phyloP scores from a whole-genome alignment of 495 filamentous ascomycete genomes.

The Xylaria longipes region DNA sequence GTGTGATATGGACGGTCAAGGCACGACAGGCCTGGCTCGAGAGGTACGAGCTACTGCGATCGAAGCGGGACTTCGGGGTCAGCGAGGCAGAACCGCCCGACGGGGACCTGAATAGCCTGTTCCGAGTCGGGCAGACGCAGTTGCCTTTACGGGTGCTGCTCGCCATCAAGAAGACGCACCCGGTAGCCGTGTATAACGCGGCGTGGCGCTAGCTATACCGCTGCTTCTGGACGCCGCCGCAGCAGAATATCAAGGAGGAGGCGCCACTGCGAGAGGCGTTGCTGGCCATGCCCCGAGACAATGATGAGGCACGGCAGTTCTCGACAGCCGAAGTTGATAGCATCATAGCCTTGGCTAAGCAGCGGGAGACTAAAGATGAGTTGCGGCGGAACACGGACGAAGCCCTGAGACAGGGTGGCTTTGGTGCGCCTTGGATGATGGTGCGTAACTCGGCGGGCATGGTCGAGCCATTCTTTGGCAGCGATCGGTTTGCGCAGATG shows the following conservation, averaged over 20 bases:
- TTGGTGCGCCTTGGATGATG: slow-evolving; percentile 16
- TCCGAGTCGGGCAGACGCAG: slow-evolving; percentile 6
- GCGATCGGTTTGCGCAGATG: slow-evolving; percentile 17
- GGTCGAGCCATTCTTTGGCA: slow-evolving; percentile 18
- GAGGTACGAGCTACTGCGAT: slow-evolving; percentile 14
- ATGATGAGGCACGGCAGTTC: not conserved
- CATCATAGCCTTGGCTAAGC: slow-evolving; percentile 5
- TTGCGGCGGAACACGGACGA: slow-evolving; percentile 8
- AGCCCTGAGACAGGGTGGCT: not conserved
- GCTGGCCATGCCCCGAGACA: not conserved
- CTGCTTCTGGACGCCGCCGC: slow-evolving; percentile 14
- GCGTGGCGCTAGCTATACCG: slow-evolving; percentile 12
- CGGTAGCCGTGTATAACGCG: not conserved
- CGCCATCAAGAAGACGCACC: slow-evolving; percentile 11
- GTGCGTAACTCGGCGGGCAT: slow-evolving; percentile 2
- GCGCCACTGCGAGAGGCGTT: not conserved
- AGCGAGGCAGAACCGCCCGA: not conserved
- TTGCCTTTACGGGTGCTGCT: not conserved
- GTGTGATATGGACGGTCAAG: slow-evolving; percentile 18
- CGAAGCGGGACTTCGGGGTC: slow-evolving; percentile 17
- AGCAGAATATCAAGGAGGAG: slow-evolving; percentile 9
- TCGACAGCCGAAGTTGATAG: not conserved
- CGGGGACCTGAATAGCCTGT: slow-evolving; percentile 10
- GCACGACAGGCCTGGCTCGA: slow-evolving; percentile 16
- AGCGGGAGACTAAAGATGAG: not conserved